A percentile compares a stretch with the other conserved stretches of the same genome.
Conservation (phyloP, 805 yeast species). For the Peterozyma xylosa region DNA sequence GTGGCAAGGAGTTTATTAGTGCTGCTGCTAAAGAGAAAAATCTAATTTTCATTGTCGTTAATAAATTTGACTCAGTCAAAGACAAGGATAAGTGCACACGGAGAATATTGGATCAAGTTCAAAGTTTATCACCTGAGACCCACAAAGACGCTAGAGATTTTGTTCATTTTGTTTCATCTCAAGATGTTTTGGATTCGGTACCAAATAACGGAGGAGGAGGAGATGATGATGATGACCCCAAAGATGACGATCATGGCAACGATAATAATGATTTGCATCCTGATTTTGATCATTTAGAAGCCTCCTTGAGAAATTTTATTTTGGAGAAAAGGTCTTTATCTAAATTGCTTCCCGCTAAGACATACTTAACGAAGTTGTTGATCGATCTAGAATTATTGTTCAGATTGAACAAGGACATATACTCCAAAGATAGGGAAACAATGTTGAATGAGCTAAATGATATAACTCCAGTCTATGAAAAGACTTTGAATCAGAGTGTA, state of each 20-base stretch:
- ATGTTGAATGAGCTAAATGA: constrained; percentile 36
- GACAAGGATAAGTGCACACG: constrained; percentile 75
- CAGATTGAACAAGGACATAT: constrained; percentile 40
- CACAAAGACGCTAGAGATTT: constrained; percentile 83
- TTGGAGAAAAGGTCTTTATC: constrained; percentile 85
- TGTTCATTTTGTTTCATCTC: constrained; percentile 84
- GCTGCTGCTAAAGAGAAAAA: constrained; percentile 89
- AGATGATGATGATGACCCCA: constrained; percentile 29
- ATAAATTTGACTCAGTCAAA: constrained; percentile 79
- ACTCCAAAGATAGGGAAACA: constrained; percentile 37
- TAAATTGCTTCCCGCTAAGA: constrained; percentile 87
- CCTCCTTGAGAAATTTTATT: constrained; percentile 76
- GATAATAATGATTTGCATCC: constrained; percentile 36
- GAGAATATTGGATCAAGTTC: constrained; percentile 78
- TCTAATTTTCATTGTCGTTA: constrained; percentile 88
- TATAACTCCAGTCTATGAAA: constrained; percentile 56
- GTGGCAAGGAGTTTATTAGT: constrained; percentile 89
- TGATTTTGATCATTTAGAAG: constrained; percentile 78
- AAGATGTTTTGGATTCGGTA: constrained; percentile 30
- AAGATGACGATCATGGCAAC: constrained; percentile 23
- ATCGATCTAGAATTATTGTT: constrained; percentile 55
- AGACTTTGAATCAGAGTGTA: constrained; percentile 40
- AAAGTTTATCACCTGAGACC: constrained; percentile 82
- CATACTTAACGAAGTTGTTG: constrained; percentile 65
- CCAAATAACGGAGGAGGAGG: constrained; percentile 29